Conservation (phyloP, 768 basidiomycete genomes). For the Termitomyces sp. region DNA sequence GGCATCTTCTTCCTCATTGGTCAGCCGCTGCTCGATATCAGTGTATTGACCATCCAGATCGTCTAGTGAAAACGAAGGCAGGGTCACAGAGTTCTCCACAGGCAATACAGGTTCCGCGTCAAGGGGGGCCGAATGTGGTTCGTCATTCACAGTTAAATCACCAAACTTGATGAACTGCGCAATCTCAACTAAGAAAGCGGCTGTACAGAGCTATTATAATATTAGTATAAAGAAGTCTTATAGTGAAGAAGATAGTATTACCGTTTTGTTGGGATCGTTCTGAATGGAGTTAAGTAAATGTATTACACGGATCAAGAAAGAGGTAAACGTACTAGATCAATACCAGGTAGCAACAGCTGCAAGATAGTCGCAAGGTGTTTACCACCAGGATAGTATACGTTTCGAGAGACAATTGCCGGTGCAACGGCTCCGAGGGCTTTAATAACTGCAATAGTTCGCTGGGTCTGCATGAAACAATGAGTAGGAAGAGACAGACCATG, state of each 20-base stretch:
- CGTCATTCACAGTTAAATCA: slow-evolving; percentile 44
- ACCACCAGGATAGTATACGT: slow-evolving; percentile 76
- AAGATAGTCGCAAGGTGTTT: slow-evolving; percentile 78
- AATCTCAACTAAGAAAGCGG: slow-evolving; percentile 67
- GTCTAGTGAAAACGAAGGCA: slow-evolving; percentile 32
- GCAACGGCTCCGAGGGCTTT: slow-evolving; percentile 80
- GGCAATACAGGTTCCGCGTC: slow-evolving; percentile 30
- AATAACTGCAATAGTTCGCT: slow-evolving; percentile 80
- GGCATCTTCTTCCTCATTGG: slow-evolving; percentile 64
- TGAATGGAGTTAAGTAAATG: slow-evolving; percentile 17
- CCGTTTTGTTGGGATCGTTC: slow-evolving; percentile 80
- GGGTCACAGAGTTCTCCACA: slow-evolving; percentile 16
- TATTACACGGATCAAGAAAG: neutral
- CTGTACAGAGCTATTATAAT: slow-evolving; percentile 55
- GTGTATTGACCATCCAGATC: slow-evolving; percentile 31
- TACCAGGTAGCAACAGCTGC: slow-evolving; percentile 77
- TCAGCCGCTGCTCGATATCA: slow-evolving; percentile 36
- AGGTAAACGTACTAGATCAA: slow-evolving; percentile 63
- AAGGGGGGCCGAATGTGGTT: slow-evolving; percentile 18
- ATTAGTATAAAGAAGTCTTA: slow-evolving; percentile 5
- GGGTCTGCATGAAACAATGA: slow-evolving; percentile 43
- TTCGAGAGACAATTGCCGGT: slow-evolving; percentile 72
- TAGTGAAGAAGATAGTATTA: slow-evolving; percentile 24
- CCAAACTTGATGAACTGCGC: slow-evolving; percentile 72
- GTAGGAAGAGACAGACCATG: neutral